Base-by-base conservation (phyloP, 768 basidiomycete species). In the Termitomyces sp. region DNA sequence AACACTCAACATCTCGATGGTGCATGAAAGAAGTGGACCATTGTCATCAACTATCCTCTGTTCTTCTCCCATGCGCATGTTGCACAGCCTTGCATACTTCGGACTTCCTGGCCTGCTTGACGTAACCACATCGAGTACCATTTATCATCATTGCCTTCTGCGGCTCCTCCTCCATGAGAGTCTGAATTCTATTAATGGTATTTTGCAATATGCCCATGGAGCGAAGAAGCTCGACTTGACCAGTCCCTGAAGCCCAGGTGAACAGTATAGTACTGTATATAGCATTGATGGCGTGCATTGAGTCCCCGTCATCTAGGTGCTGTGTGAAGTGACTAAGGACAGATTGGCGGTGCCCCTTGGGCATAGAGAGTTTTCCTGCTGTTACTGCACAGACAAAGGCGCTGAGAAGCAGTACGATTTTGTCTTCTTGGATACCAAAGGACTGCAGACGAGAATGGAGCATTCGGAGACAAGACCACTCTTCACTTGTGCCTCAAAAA, bases 51-150 rank as follows among this genome's bases (percentile, higher is more conserved):
- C 81, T 31, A 90, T 77, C 64, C 86, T 84, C 56, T 83, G 79
- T 68, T 98, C 95, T 70, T 98, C 96, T 7, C 96, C 96, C 0
- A 96, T 99, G 50, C 91, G 56, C 68, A 98, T 81, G 66, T 96
- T 96, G 70, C 94, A 98, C 26, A 65, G 63, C 23, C 89, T 77
- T 0, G 77, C 83, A 56, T 79, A 85, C 51, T 73, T 70, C 15
- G 73, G 65, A 52, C 84, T 77, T 0, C 79, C 78, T 0, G 62
- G 60, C 50, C 69, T 69, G n/a, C 65, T 65, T 30, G 71, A 64
- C 4, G 65, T 65, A n/a, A 70, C 64, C 15, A 60, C 35, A 31
- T 77, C 78, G 26, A 71, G 56, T 21, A 68, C 67, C 14, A 71
- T 23, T 71, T 17, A 35, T 35, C 42, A 46, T 41, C 7, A 41